Percentiles rank a stretch among this genome's conserved stretches.
Evolutionary conservation across 306 rosid genomes (phyloP).

Genomic region (Calophaca sinica): DNA sequence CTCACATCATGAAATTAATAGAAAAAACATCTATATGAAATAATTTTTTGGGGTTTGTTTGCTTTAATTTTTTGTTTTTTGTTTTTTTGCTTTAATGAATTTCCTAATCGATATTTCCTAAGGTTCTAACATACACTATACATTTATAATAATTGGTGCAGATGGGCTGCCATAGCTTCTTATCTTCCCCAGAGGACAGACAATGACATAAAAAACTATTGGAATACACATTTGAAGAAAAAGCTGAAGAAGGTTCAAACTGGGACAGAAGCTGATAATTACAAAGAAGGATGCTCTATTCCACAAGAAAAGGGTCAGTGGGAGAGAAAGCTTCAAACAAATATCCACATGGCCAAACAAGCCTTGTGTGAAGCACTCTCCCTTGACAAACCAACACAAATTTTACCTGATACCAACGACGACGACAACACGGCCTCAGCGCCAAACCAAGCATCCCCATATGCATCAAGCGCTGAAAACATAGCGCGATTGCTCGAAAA

Average conservation of each 20-base stretch:
- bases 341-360: slow-evolving; percentile 86
- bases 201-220: slow-evolving; percentile 71
- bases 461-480: slow-evolving; percentile 80
- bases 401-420: slow-evolving; percentile 43
- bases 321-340: slow-evolving; percentile 98
- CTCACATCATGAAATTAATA: neutral
- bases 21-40: neutral
- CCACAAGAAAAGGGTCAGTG: slow-evolving; percentile 79
- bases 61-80: neutral
- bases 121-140: neutral
- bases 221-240: slow-evolving; percentile 75
- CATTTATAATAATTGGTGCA: slow-evolving; percentile 32
- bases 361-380: slow-evolving; percentile 89
- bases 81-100: neutral
- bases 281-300: slow-evolving; percentile 40
- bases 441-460: slow-evolving; percentile 39
- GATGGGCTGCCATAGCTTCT: slow-evolving; percentile 88
- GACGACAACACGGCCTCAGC: slow-evolving; percentile 19
- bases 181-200: slow-evolving; percentile 78
- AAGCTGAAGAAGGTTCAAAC: slow-evolving; percentile 52
- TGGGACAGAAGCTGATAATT: slow-evolving; percentile 8
- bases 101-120: neutral
- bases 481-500: slow-evolving; percentile 73
- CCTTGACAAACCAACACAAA: slow-evolving; percentile 56
- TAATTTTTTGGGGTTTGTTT: neutral